Percentiles rank a stretch among this genome's conserved stretches.
Conservation (phyloP, 2,329 filamentous ascomycete genomes). For the Aspergillus pseudotamarii region DNA sequence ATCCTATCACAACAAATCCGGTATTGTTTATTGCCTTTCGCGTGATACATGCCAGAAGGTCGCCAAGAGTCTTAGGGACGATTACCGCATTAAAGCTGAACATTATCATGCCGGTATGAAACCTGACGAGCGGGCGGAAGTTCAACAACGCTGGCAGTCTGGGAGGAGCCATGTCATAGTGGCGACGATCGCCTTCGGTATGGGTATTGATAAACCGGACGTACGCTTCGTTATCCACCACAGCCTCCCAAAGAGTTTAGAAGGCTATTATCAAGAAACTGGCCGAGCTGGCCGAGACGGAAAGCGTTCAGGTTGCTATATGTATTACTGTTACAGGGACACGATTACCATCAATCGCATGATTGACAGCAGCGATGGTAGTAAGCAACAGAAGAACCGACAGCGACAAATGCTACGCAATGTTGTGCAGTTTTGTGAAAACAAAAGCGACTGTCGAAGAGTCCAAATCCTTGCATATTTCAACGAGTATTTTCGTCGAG, state of each 20-base stretch:
- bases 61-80: conserved; percentile 65
- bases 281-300: conserved; percentile 93
- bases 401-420: conserved; percentile 83
- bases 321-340: conserved; percentile 85
- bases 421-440: conserved; percentile 87
- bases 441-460: conserved; percentile 81
- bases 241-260: conserved; percentile 87
- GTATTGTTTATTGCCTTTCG: conserved; percentile 92
- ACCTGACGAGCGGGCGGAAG: conserved; percentile 65
- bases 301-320: conserved; percentile 80
- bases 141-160: conserved; percentile 82
- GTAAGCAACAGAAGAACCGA: conserved; percentile 75
- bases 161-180: conserved; percentile 86
- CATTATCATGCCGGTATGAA: conserved; percentile 86
- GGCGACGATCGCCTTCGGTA: conserved; percentile 96
- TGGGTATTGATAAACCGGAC: conserved; percentile 99
- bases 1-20: conserved; percentile 72
- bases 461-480: conserved; percentile 93
- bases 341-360: conserved; percentile 73
- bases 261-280: conserved; percentile 98
- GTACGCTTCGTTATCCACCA: conserved; percentile 97
- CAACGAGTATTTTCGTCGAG: conserved; percentile 75
- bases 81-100: conserved; percentile 69
- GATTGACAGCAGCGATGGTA: conserved; percentile 81
- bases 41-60: conserved; percentile 80